Evolutionary conservation across 139 green algal genomes (phyloP), one percentile per base, ranked within the genome.

Genomic region (Tetratostichococcus sp.): DNA sequence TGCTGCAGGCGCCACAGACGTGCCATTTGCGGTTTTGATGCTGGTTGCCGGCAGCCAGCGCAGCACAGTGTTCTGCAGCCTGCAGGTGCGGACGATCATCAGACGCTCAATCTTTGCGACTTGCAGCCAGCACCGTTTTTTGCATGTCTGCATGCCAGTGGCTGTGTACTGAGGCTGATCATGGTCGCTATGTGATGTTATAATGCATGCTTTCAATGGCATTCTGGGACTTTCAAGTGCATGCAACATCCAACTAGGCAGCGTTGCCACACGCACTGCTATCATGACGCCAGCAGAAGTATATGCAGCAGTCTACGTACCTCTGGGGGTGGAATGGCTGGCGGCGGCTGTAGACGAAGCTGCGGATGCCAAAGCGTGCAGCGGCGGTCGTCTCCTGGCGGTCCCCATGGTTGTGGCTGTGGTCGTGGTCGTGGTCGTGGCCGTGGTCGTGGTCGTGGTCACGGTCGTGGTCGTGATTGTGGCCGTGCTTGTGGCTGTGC

Each of bases 261-360:
- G n/a, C n/a, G n/a, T n/a, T n/a, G n/a, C n/a, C n/a, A n/a, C n/a
- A n/a, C n/a, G n/a, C n/a, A n/a, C n/a, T n/a, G n/a, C n/a, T n/a
- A n/a, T n/a, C n/a, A n/a, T n/a, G n/a, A n/a, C n/a, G n/a, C n/a
- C n/a, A n/a, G n/a, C n/a, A n/a, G n/a, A n/a, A n/a, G n/a, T n/a
- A n/a, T n/a, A n/a, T n/a, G n/a, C n/a, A n/a, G n/a, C n/a, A n/a
- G n/a, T n/a, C 50, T 26, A 26, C 50, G 22, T 57, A 79, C 89
- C 91, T 83, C 79, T 95, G 88, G 0, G 91, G 90, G 81, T 98
- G 93, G 85, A 98, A 98, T 1, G 93, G 93, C 43, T 76, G 77
- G 11, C 93, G 83, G 58, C 90, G 79, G 0, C 50, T 43, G 88
- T 98, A 98, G 25, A 98, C 93, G 77, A 98, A 98, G 76, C 71